Evolutionary conservation across 768 basidiomycete species (phyloP).

Genomic region (Boletus reticulatus): DNA sequence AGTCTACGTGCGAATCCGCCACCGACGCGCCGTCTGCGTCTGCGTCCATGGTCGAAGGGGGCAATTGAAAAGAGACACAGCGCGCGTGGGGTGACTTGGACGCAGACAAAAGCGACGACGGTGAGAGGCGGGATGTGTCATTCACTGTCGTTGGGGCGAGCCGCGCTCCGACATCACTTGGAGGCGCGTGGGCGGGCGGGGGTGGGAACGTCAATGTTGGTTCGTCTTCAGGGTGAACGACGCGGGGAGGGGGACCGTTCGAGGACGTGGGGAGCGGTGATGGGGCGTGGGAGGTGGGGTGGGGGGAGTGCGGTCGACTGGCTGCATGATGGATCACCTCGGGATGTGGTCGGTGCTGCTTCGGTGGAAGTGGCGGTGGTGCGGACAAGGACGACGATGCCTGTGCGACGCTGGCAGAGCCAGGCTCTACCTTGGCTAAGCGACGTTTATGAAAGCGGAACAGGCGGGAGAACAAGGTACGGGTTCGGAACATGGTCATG

Average conservation of each 20-base stretch:
- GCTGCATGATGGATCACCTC: neutral
- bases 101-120: neutral
- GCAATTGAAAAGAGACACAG: constrained; percentile 10
- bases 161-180: neutral
- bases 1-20: no score
- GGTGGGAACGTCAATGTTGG: neutral
- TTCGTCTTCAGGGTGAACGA: neutral
- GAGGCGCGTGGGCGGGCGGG: neutral
- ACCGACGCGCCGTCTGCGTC: no score
- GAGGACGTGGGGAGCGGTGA: neutral
- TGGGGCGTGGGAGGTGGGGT: neutral
- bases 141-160: neutral
- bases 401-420: no score
- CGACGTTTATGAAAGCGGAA: constrained; percentile 17
- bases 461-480: constrained; percentile 17
- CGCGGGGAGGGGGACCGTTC: neutral
- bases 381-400: neutral
- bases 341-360: neutral
- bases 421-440: neutral
- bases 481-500: constrained; percentile 18
- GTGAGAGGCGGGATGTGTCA: neutral
- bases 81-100: neutral
- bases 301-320: neutral
- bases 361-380: neutral
- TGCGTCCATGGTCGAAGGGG: no score